Base-by-base conservation (phyloP, 345 rosid genomes). In the Hirschfeldia incana region DNA sequence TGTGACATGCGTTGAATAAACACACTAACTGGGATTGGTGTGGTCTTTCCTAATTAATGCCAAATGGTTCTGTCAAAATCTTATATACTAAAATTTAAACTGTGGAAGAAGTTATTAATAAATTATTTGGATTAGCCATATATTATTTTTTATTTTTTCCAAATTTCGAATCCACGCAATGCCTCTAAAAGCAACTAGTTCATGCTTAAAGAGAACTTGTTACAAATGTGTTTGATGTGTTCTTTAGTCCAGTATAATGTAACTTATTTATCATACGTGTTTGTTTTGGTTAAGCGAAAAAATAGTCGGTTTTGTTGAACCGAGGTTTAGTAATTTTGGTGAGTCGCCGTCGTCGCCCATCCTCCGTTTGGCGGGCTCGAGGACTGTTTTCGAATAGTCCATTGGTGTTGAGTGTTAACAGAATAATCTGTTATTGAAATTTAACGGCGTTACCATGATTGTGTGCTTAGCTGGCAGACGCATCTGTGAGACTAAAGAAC, bases 391-490 rank as follows among this genome's bases (percentile, higher is more conserved):
- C 78, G 67, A 74, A 75, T 75, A 55, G 39, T 55, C 46, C 76
- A 76, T 80, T 51, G 11, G 39, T 29, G 49, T 78, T 72, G 65
- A 70, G 39, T 29, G 49, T 78, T 72, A 72, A 70, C 75, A 70
- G 26, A 69, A 77, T 17, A 62, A 26, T 77, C 73, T 64, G 78
- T 73, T 73, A 49, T 3, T 73, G n/a, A 46, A 57, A 10, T 1
- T 15, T 62, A 79, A 80, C 72, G 63, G 63, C 72, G 83, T 75
- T 65, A 69, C 49, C 29, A 16, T 15, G 57, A 73, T 29, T 66
- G 74, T 67, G 4, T 67, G 75, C 75, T 80, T 75, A 75, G 79
- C 63, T 80, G 79, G 83, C 72, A 75, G 49, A 16, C 53, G 2
- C 65, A 74, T 11, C 37, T 13, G 64, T 15, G 55, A 36, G 32